phyloP scores from a whole-genome alignment of 2,329 filamentous ascomycete genomes.

The Colletotrichum aenigma region DNA sequence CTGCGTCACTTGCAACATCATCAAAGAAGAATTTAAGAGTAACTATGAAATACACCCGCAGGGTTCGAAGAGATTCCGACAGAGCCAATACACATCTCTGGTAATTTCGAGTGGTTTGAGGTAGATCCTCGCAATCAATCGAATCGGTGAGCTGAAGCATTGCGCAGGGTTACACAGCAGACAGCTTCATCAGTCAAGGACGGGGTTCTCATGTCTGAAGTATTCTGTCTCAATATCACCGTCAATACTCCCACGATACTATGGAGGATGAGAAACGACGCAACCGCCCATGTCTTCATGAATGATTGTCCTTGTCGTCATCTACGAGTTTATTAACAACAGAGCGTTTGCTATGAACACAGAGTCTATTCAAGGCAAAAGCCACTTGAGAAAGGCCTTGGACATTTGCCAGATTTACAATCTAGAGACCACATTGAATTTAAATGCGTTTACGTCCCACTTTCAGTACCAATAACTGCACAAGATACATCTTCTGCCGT shows the following conservation, averaged over 20 bases:
- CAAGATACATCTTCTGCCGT: too few species aligned
- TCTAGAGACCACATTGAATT: too few species aligned
- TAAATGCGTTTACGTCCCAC: too few species aligned
- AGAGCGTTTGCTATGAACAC: fast-evolving
- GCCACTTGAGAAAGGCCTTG: too few species aligned
- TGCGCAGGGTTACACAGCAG: fast-evolving
- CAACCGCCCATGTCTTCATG: fast-evolving
- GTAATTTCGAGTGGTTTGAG: background rate
- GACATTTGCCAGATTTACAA: too few species aligned
- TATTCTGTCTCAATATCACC: fast-evolving
- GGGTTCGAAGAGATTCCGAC: fast-evolving
- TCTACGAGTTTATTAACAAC: background rate
- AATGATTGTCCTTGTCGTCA: fast-evolving
- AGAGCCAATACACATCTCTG: background rate
- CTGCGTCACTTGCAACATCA: fast-evolving
- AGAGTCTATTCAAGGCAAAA: too few species aligned
- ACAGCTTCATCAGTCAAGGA: fast-evolving
- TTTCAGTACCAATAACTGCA: too few species aligned
- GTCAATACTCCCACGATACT: fast-evolving
- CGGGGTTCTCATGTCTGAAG: background rate
- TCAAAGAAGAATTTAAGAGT: background rate
- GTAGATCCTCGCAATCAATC: background rate
- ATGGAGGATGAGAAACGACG: fast-evolving
- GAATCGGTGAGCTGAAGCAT: background rate
- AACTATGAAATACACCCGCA: background rate